Conservation (phyloP, 257 asterid species). For the Ocimum tenuiflorum region DNA sequence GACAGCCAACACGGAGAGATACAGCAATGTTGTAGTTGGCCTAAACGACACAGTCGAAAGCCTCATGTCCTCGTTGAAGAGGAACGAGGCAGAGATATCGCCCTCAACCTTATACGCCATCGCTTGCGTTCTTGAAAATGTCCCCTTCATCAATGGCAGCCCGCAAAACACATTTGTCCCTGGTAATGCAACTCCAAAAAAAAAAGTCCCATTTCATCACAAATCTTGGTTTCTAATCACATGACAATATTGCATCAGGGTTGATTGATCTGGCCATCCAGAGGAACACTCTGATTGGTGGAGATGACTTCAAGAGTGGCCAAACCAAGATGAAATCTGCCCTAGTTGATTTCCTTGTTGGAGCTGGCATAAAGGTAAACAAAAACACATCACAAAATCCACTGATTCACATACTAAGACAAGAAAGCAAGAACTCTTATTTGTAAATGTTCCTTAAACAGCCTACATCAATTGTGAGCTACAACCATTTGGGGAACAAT, state of each 20-base stretch:
- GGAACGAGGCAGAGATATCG: constrained; percentile 62
- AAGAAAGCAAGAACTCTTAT: too few species aligned
- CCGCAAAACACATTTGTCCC: constrained; percentile 92
- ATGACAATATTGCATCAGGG: constrained; percentile 29
- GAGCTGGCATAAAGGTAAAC: constrained; percentile 84
- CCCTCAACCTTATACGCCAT: constrained; percentile 69
- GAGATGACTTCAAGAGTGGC: constrained; percentile 94
- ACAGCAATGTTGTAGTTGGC: constrained; percentile 68
- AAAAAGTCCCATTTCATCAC: too few species aligned
- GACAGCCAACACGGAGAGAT: constrained; percentile 93
- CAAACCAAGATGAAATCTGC: constrained; percentile 95
- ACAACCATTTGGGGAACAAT: constrained; percentile 87
- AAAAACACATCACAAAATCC: not conserved
- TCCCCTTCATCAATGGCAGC: constrained; percentile 84
- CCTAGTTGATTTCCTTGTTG: constrained; percentile 93
- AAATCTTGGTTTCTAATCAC: too few species aligned
- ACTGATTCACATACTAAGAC: too few species aligned
- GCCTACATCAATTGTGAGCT: constrained; percentile 95
- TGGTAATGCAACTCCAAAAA: too few species aligned
- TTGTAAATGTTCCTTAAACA: constrained; percentile 15
- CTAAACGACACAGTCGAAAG: constrained; percentile 68
- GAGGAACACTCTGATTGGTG: constrained; percentile 76
- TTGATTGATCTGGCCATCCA: constrained; percentile 73
- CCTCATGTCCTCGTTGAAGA: constrained; percentile 63
- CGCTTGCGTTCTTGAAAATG: constrained; percentile 67